phyloP scores from a whole-genome alignment of 2,329 filamentous ascomycete species.

The Sarocladiaceae sp. region DNA sequence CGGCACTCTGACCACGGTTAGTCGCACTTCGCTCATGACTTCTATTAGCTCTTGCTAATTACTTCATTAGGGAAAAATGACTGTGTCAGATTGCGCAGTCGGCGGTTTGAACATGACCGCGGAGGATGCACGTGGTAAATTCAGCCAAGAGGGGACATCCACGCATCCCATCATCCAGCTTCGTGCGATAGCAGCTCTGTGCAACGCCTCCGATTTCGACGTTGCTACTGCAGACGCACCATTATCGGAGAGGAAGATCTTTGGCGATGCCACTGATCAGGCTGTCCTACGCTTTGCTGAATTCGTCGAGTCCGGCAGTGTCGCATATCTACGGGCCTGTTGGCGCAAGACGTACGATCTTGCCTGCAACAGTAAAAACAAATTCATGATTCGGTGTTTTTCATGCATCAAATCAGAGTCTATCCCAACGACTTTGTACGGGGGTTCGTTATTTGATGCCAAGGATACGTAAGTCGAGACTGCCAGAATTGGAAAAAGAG shows the following conservation, averaged over 20 bases:
- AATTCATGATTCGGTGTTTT: constrained; percentile 70
- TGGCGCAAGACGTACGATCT: constrained; percentile 66
- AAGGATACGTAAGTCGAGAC: constrained; percentile 30
- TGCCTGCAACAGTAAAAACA: constrained; percentile 80
- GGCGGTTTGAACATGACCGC: constrained; percentile 45
- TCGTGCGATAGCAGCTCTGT: constrained; percentile 59
- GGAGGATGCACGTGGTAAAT: constrained; percentile 43
- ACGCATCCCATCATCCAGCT: constrained; percentile 52
- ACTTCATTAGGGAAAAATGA: constrained; percentile 59
- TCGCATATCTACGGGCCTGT: constrained; percentile 53
- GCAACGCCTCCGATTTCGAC: constrained; percentile 74
- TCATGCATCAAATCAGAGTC: constrained; percentile 33
- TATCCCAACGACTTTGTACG: constrained; percentile 31
- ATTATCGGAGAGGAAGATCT: constrained; percentile 58
- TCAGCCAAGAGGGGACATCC: constrained; percentile 21
- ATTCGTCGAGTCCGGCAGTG: constrained; percentile 45
- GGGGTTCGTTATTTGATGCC: constrained; percentile 27
- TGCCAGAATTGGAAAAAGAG: not conserved
- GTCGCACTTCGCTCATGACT: constrained; percentile 14
- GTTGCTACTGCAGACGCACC: constrained; percentile 52
- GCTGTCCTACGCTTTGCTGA: constrained; percentile 71
- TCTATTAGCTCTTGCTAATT: not conserved
- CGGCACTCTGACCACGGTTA: constrained; percentile 59
- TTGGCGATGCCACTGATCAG: constrained; percentile 73
- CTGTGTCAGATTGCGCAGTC: constrained; percentile 64